Percentiles rank a stretch among this genome's conserved stretches.
phyloP scores from a whole-genome alignment of 1,284 basidiomycete genomes.

The Cryptococcus sp. region DNA sequence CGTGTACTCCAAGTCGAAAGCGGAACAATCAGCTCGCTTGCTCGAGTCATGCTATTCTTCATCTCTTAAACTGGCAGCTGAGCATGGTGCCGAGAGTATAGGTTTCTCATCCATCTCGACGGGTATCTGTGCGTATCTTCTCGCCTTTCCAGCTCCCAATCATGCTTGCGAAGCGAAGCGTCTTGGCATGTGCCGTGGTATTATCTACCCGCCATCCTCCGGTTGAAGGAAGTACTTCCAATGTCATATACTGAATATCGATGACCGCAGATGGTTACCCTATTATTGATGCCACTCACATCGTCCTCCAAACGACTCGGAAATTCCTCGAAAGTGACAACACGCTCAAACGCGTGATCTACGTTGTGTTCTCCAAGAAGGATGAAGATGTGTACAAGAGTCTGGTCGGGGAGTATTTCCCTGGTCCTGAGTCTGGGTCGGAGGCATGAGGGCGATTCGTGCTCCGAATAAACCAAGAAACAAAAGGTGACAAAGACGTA shows the following conservation, averaged over 20 bases:
- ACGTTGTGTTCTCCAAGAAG: slow-evolving; percentile 45
- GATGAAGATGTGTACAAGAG: slow-evolving; percentile 43
- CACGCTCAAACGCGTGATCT: slow-evolving; percentile 42
- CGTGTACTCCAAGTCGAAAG: slow-evolving; percentile 60
- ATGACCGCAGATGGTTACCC: slow-evolving; percentile 49
- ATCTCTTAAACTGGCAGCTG: slow-evolving; percentile 65
- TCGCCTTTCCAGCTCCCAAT: neutral
- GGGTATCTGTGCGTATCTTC: slow-evolving; percentile 44
- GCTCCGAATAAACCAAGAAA: no score
- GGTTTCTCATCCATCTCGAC: slow-evolving; percentile 55
- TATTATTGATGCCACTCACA: slow-evolving; percentile 44
- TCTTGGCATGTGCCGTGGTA: no score
- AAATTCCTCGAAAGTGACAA: slow-evolving; percentile 37
- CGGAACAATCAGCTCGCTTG: slow-evolving; percentile 58
- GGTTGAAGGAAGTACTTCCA: no score
- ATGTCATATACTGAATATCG: neutral
- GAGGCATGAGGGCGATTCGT: no score
- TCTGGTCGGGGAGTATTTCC: slow-evolving; percentile 37
- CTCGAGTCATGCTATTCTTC: slow-evolving; percentile 72
- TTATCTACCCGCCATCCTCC: no score
- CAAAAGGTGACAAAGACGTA: no score
- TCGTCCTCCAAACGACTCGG: slow-evolving; percentile 44
- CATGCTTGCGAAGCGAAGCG: neutral
- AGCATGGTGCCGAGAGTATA: slow-evolving; percentile 65
- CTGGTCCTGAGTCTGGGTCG: slow-evolving; percentile 8